phyloP scores from a whole-genome alignment of 345 rosid species.

The Orychophragmus violaceus region DNA sequence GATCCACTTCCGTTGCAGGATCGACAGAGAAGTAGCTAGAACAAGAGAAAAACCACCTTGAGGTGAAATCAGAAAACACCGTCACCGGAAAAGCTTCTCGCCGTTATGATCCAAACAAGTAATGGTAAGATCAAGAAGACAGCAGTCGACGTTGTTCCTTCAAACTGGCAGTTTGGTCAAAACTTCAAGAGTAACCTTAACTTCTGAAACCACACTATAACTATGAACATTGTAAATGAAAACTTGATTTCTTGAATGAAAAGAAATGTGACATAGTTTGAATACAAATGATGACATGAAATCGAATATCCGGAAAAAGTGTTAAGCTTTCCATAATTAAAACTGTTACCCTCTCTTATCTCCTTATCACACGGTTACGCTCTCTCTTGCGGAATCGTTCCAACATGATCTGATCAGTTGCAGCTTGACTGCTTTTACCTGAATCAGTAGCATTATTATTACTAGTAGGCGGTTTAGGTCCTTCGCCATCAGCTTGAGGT shows the following conservation, averaged over 20 bases:
- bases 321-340: neutral
- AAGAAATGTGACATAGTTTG: conserved; percentile 10
- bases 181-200: conserved; percentile 55
- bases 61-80: no score
- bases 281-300: conserved; percentile 21
- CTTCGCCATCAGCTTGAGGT: no score
- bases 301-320: conserved; percentile 1
- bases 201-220: conserved; percentile 21
- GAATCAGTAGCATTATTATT: conserved; percentile 36
- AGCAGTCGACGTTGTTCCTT: conserved; percentile 41
- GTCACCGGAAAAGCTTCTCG: no score
- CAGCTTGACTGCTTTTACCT: conserved; percentile 79
- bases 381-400: no score
- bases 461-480: no score
- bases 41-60: no score
- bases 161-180: conserved; percentile 61
- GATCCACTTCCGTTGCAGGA: no score
- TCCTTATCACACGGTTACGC: conserved; percentile 82
- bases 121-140: conserved; percentile 39
- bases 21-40: no score
- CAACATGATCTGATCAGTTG: conserved; percentile 87
- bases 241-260: conserved; percentile 7
- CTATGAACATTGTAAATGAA: neutral
- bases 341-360: conserved; percentile 35
- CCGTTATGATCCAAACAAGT: conserved; percentile 46